phyloP scores from a whole-genome alignment of 768 basidiomycete genomes.

The Lactarius hengduanensis region DNA sequence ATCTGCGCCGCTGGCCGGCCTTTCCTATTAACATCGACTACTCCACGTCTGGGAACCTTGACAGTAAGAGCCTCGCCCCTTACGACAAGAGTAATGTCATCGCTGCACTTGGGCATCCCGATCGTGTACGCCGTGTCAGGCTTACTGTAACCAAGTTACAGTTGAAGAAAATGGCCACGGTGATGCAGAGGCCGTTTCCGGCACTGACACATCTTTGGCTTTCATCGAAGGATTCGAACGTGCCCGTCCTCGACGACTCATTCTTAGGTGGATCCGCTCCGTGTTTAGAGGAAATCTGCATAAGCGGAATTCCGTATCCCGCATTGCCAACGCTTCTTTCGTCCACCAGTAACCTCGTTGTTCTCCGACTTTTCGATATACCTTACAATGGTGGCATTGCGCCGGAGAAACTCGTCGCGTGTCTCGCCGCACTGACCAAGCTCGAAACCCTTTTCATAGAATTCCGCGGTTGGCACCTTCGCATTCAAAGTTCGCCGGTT shows the following conservation, averaged over 20 bases:
- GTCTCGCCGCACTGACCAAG: background rate
- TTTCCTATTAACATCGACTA: slow-evolving; percentile 11
- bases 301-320: background rate
- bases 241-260: background rate
- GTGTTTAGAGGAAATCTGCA: background rate
- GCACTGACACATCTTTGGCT: background rate
- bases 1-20: slow-evolving; percentile 5
- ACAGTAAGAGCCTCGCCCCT: background rate
- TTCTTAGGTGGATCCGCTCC: slow-evolving; percentile 7
- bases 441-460: background rate
- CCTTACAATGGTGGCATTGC: slow-evolving; percentile 1
- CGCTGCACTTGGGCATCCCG: background rate
- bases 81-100: background rate
- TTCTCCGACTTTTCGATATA: background rate
- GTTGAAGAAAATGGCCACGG: background rate
- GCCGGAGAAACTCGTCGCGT: background rate
- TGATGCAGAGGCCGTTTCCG: slow-evolving; percentile 9
- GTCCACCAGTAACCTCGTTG: background rate
- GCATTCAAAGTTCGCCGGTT: background rate
- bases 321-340: background rate
- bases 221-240: background rate
- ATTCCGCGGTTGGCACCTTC: background rate
- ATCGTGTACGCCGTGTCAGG: background rate
- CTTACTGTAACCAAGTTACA: background rate
- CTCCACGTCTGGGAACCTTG: background rate